Base-by-base conservation (phyloP, 768 basidiomycete species). In the Hydnum rufescens region DNA sequence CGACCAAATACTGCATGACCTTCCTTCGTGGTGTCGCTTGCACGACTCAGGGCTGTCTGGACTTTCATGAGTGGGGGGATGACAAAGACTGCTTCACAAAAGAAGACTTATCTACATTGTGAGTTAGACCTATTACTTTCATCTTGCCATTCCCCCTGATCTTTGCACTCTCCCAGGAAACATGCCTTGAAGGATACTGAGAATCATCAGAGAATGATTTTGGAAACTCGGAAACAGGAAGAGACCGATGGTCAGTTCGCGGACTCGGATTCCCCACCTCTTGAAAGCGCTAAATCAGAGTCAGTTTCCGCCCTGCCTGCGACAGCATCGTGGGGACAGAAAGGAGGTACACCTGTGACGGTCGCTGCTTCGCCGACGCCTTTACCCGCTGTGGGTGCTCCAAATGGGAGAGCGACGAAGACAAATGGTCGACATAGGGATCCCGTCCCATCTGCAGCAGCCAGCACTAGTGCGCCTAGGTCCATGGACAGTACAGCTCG, bases 71-170 rank as follows among this genome's bases (percentile, higher is more conserved):
- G 64, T 95, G 89, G 87, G 95, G 92, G 31, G 95, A 96, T 56
- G 93, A 97, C 66, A 84, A 88, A 53, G 95, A 99, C 64, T 92
- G 87, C 61, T 92, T 95, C 63, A 90, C 92, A 1, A 92, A 92
- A 67, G 90, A 96, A 64, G 93, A 97, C 65, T 69, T 93, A 54
- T 82, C 88, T 25, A 93, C 90, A 0, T 67, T 92, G 89, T 93
- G 62, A 46, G 77, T 72, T 2, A 16, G 46, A 32, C 19, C 51
- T 57, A 56, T 36, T 29, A 28, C 56, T 51, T 30, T 44, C 16
- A 53, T 28, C 47, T n/a, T n/a, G 23, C 16, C n/a, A n/a, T n/a
- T n/a, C n/a, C n/a, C n/a, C 28, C 4, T 25, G 31, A 1, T 46
- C 51, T 31, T 4, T 22, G 36, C 36, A 39, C 1, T 1, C 13